Evolutionary conservation across 108 stramenopile genomes (phyloP), one percentile per base, ranked within the genome.

Genomic region (Skeletonema menzelii): DNA sequence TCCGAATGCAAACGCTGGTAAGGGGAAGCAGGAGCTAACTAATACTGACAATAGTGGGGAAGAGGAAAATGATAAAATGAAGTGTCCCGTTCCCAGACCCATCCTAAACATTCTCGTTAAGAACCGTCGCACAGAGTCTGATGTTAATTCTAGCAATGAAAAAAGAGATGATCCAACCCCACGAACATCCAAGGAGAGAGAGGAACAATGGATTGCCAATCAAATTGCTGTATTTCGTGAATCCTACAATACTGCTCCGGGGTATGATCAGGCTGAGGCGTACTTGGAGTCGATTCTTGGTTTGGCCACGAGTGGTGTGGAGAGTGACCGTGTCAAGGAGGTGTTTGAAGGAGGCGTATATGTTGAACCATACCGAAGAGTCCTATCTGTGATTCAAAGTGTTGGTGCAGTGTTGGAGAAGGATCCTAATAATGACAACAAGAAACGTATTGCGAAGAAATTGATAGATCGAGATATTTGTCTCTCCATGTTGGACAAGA

Each of bases 71-170:
- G 72, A 65, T 34, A 56, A 72, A 59, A 68, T 87, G n/a, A 95
- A 91, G 82, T 95, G 94, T 63, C 94, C 94, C 27, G 90, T 92
- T 13, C 94, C 94, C 15, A 73, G 91, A 34, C 91, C 94, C 17
- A 92, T 95, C 58, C 78, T 95, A 6, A 91, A 95, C 69, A 75
- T 92, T 34, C 61, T 95, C 58, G 89, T 86, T 65, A 57, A 75
- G 55, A 77, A 73, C 20, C 79, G 86, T 20, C 61, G 79, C 1
- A 75, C 77, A 8, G 80, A 62, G n/a, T 32, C 35, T 27, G 69
- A 20, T 24, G 53, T 24, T 0, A 40, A 76, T 22, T 5, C 31
- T 24, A 19, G 6, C 40, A 55, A 27, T 42, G 24, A 5, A 31
- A 37, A 28, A 22, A 60, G 24, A 27, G 56, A 49, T n/a, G 24